phyloP scores from a whole-genome alignment of 2,329 filamentous ascomycete genomes.

The Claviceps quebecensis region DNA sequence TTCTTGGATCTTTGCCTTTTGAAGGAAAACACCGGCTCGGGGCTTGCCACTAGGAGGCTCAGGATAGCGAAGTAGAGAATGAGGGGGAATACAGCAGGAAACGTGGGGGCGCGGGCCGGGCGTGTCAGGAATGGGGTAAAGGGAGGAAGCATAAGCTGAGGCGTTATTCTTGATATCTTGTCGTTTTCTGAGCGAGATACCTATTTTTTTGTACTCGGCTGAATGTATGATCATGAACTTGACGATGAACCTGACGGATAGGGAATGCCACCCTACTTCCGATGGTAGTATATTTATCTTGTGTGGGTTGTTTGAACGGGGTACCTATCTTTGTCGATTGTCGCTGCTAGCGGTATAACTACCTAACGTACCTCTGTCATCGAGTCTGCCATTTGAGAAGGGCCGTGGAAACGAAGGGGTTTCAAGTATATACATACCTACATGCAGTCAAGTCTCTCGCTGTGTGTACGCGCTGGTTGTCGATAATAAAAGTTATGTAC shows the following conservation, averaged over 20 bases:
- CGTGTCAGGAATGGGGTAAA: not conserved
- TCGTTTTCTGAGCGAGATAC: constrained; percentile 7
- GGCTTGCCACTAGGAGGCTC: not conserved
- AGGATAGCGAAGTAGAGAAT: not conserved
- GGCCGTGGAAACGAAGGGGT: too few species aligned
- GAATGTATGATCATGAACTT: not conserved
- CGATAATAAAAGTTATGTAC: too few species aligned
- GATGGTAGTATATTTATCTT: constrained; percentile 18
- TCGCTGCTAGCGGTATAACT: too few species aligned
- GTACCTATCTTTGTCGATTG: too few species aligned
- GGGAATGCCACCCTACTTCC: not conserved
- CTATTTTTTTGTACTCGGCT: constrained; percentile 5
- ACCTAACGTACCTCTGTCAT: too few species aligned
- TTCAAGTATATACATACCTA: too few species aligned
- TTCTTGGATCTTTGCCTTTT: constrained; percentile 8
- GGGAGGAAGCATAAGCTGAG: constrained; percentile 7
- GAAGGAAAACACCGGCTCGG: not conserved
- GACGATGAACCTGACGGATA: not conserved
- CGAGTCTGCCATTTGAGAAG: too few species aligned
- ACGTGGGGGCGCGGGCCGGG: not conserved
- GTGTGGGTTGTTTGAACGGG: not conserved
- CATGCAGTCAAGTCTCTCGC: too few species aligned
- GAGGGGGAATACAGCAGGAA: not conserved
- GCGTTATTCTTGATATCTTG: constrained; percentile 7
- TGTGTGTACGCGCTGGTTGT: too few species aligned